A percentile compares a stretch with the other conserved stretches of the same genome.
Evolutionary conservation across 2,329 filamentous ascomycete genomes (phyloP).

Genomic region (Dactylonectria macrodidyma): DNA sequence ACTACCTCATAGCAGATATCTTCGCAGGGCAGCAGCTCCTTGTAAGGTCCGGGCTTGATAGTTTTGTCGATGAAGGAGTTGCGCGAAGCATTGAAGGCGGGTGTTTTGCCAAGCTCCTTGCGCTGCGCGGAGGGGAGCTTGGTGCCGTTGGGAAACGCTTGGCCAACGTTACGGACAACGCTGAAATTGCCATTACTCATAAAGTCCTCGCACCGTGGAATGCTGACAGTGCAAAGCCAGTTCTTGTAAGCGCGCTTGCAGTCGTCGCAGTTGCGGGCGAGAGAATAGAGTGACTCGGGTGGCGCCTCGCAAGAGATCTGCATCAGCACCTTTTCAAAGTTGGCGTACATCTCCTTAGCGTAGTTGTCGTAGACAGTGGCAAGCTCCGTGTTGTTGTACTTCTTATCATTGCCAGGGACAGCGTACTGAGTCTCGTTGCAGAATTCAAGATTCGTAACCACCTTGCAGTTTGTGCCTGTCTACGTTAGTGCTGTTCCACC

Average conservation of each 20-base stretch:
- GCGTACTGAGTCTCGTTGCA: conserved; percentile 92
- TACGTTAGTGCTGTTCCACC: conserved; percentile 20
- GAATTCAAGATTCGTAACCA: conserved; percentile 90
- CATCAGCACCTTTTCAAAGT: conserved; percentile 85
- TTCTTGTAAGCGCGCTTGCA: conserved; percentile 88
- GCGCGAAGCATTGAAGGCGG: conserved; percentile 66
- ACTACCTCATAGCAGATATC: conserved; percentile 91
- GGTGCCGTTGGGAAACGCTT: conserved; percentile 80
- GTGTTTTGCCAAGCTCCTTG: conserved; percentile 39
- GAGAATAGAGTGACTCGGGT: conserved; percentile 82
- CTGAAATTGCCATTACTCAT: conserved; percentile 64
- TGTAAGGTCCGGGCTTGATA: conserved; percentile 90
- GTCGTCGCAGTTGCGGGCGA: conserved; percentile 81
- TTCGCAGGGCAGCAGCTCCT: conserved; percentile 90
- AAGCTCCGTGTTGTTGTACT: conserved; percentile 74
- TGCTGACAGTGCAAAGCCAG: conserved; percentile 95
- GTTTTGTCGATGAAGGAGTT: conserved; percentile 79
- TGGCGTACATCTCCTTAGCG: conserved; percentile 77
- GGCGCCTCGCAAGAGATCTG: conserved; percentile 89
- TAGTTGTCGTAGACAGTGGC: conserved; percentile 84
- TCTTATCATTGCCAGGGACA: conserved; percentile 83
- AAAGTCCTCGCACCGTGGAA: conserved; percentile 93
- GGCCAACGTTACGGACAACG: conserved; percentile 77
- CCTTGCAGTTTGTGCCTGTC: conserved; percentile 83
- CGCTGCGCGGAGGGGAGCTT: conserved; percentile 57